Base-by-base conservation (phyloP, 2,329 filamentous ascomycete genomes). In the Teratosphaeriaceae sp. region DNA sequence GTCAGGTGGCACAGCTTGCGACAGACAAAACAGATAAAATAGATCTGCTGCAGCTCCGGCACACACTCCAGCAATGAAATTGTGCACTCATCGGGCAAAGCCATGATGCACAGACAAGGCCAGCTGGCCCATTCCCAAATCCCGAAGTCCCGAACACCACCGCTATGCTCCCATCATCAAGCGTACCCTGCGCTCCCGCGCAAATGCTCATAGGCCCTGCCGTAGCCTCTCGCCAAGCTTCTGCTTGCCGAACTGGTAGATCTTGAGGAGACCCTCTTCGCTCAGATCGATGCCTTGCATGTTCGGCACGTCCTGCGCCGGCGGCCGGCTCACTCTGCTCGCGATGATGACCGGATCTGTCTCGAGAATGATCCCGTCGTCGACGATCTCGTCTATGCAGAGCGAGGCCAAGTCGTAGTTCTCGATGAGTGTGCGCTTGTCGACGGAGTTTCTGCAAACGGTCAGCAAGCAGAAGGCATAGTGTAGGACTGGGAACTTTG, bases 351-450 rank as follows among this genome's bases (percentile, higher is more conserved):
- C 90, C 1, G 92, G 89, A 65, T 98, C 92, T 1, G 90, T 97
- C 72, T 98, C 92, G 48, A 98, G 80, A 57, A 98, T 90, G 63
- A 97, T 94, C 47, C 92, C 92, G 61, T 94, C 88, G 67, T 95
- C 88, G 42, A 94, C 80, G 49, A 94, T 90, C 68, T 98, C 92
- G 66, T 98, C 92, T 52, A 98, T 86, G 35, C 89, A 87, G 42
- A 98, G 79, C 12, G 88, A 85, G 49, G 96, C 86, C 18, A 97
- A 78, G 67, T 97, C 92, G 74, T 97, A 98, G 77, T 97, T 97
- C 70, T 98, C 92, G 61, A 97, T 84, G 54, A 97, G 88, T 45
- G 92, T 97, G 54, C 92, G 84, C 77, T 96, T 96, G 73, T 98
- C 92, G 39, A 94, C 89, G 24, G 88, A 88, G 76, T 94, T 90